phyloP scores from a whole-genome alignment of 2,329 filamentous ascomycete species.

The Trichoderma gracile region DNA sequence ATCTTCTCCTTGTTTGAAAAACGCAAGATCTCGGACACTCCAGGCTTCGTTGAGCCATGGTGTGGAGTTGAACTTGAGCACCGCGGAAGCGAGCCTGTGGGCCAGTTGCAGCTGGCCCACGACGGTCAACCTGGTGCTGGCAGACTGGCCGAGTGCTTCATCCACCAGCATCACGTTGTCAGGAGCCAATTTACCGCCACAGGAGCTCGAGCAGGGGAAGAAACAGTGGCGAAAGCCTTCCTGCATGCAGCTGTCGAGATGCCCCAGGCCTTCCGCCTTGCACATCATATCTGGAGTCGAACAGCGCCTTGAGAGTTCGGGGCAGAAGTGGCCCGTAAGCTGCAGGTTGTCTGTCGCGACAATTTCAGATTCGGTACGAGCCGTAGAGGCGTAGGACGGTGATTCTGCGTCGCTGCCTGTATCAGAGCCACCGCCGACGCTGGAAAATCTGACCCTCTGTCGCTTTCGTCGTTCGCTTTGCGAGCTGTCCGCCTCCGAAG shows the following conservation, averaged over 20 bases:
- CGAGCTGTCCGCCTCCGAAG: neutral
- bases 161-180: constrained; percentile 3
- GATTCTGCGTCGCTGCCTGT: neutral
- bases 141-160: neutral
- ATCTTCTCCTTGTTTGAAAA: constrained; percentile 6
- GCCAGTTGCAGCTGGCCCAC: constrained; percentile 4
- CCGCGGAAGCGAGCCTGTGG: neutral
- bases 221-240: constrained; percentile 2
- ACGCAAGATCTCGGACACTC: neutral
- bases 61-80: constrained; percentile 7
- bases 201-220: neutral
- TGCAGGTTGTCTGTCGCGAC: neutral
- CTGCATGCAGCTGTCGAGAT: neutral
- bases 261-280: neutral
- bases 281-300: neutral
- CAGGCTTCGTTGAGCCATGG: neutral
- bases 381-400: neutral
- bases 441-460: neutral
- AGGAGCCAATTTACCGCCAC: neutral
- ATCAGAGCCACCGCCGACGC: neutral
- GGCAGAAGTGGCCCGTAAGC: constrained; percentile 8
- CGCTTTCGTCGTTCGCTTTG: neutral
- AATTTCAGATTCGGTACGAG: neutral
- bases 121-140: neutral
- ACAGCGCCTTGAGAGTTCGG: neutral